Percentiles rank a stretch among this genome's conserved stretches.
phyloP scores from a whole-genome alignment of 2,329 filamentous ascomycete genomes.

The Metarhizium guizhouense region DNA sequence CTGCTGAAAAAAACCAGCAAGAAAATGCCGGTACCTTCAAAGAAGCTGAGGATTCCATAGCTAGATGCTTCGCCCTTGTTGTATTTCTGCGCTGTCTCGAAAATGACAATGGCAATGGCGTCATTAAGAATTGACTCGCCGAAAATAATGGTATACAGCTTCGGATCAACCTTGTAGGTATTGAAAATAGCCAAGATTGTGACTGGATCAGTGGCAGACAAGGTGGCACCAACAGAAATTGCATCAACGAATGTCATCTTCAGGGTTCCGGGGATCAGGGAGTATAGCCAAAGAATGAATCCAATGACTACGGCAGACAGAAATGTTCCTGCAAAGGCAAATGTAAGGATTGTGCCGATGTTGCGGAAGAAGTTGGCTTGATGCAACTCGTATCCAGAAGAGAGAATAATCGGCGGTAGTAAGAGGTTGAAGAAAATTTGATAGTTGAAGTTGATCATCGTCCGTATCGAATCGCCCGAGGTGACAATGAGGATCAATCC shows the following conservation, averaged over 20 bases:
- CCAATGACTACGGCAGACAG: conserved; percentile 94
- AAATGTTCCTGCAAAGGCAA: conserved; percentile 94
- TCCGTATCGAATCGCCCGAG: conserved; percentile 74
- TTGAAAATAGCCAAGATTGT: conserved; percentile 99
- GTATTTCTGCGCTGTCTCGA: conserved; percentile 94
- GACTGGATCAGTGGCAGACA: conserved; percentile 94
- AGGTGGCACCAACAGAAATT: conserved; percentile 89
- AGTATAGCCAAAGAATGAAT: conserved; percentile 81
- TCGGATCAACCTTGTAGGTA: conserved; percentile 97
- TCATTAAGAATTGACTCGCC: conserved; percentile 98
- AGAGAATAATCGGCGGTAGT: conserved; percentile 95
- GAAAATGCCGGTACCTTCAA: conserved; percentile 91
- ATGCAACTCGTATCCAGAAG: conserved; percentile 93
- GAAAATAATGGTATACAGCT: conserved; percentile 97
- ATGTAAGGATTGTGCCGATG: conserved; percentile 93
- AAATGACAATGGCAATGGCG: conserved; percentile 95
- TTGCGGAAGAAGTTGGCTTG: conserved; percentile 99
- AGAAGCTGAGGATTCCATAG: conserved; percentile 70
- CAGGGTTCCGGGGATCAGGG: conserved; percentile 72
- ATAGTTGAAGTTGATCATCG: conserved; percentile 92
- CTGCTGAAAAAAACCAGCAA: conserved; percentile 94
- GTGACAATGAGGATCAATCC: conserved; percentile 79
- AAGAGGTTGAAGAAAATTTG: conserved; percentile 99
- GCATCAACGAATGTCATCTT: conserved; percentile 89
- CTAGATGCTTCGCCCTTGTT: conserved; percentile 64